These are phyloP conservation scores for Calocybe gambosa DNA, from an alignment of 1,284 basidiomycete genomes.

Conservation along the genomic window DNA sequence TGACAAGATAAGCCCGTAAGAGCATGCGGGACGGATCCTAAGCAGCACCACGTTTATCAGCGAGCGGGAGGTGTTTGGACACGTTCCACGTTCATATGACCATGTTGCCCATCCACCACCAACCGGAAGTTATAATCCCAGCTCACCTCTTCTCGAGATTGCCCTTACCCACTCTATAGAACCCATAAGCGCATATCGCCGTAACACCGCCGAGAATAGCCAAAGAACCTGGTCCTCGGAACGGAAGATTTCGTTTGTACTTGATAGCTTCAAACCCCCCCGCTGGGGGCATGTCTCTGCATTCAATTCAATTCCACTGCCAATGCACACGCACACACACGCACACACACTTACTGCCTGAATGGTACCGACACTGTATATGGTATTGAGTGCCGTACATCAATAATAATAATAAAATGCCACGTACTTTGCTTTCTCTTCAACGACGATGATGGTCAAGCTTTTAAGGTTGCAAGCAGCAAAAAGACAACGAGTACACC, in stretches of 20 bases:
- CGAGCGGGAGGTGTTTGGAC: slow-evolving; percentile 46
- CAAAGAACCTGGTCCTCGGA: slow-evolving; percentile 85
- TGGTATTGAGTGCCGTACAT: slow-evolving; percentile 1
- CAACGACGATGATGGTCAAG: slow-evolving; percentile 1
- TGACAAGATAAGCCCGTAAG: slow-evolving; percentile 35
- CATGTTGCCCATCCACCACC: slow-evolving; percentile 19
- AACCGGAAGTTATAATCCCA: slow-evolving; percentile 20
- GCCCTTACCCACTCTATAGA: slow-evolving; percentile 87
- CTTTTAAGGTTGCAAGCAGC: slow-evolving; percentile 8
- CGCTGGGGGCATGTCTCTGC: slow-evolving; percentile 91
- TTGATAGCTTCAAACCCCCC: slow-evolving; percentile 92
- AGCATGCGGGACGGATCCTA: slow-evolving; percentile 60
- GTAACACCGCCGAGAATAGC: slow-evolving; percentile 83
- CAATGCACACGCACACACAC: no score
- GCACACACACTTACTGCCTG: slow-evolving; percentile 49
- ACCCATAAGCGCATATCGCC: slow-evolving; percentile 86
- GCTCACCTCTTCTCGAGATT: slow-evolving; percentile 90
- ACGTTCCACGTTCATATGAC: slow-evolving; percentile 63
- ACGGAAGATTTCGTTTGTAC: slow-evolving; percentile 95
- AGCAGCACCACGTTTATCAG: slow-evolving; percentile 50
- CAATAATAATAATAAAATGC: slow-evolving; percentile 1
- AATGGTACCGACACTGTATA: slow-evolving; percentile 56
- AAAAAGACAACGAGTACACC: background rate
- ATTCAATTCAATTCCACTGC: background rate
- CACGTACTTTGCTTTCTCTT: slow-evolving; percentile 16